Base-by-base conservation (phyloP, 208 protist genomes). In the Trypanosoma mega region DNA sequence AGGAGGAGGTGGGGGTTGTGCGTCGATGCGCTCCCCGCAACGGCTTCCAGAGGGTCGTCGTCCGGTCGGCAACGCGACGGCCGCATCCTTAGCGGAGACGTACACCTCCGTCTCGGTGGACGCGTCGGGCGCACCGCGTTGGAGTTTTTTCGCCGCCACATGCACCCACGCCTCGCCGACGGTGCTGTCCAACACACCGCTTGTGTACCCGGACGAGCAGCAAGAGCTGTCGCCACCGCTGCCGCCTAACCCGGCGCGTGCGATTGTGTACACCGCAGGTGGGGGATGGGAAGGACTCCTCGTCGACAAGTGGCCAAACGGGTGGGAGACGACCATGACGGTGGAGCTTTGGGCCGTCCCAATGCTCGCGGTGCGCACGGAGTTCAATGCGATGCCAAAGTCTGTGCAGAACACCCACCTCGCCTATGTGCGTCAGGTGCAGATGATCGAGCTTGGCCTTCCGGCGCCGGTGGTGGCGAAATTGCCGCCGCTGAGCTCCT, bases 211-310 rank as follows among this genome's bases (percentile, higher is more conserved):
- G 4, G 85, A 91, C 36, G 90, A 96, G 61, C 77, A 88, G 30
- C 65, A 79, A 26, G 90, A 96, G 43, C 62, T 93, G 50, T 88
- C 90, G 56, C 90, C 90, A 1, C 53, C 82, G 27, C 70, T 90
- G 18, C 84, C 84, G 9, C 50, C 68, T 36, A 76, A 78, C 43
- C 70, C 76, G 0, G 63, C 70, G 27, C 80, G 74, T 49, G 76
- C 60, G 47, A 86, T 93, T 63, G 41, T 76, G 26, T 75, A 57
- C 45, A 78, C 84, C 0, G 52, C 90, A 1, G 90, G 79, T 41
- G 90, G 90, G 26, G 76, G 72, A 48, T 96, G 90, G 86, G 86
- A 92, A 57, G 90, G 86, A 2, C 73, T 96, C 18, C 72, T 96
- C 41, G 24, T 81, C 34, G 86, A 91, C 20, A 96, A 96, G 73